Base-by-base conservation (phyloP, 345 rosid genomes). In the Boechera retrofracta region DNA sequence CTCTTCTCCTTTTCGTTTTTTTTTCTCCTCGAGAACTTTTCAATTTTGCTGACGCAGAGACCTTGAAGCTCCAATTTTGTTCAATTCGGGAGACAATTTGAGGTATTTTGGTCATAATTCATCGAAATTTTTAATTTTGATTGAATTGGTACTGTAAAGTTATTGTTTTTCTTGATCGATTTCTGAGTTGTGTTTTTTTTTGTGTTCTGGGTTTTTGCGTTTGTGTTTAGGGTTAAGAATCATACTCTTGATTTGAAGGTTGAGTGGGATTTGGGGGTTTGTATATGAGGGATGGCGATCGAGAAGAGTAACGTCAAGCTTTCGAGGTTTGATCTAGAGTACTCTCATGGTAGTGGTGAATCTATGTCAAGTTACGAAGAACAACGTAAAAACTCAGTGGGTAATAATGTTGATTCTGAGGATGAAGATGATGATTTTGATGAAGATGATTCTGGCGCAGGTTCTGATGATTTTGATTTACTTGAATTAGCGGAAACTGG, bases 391-490 rank as follows among this genome's bases (percentile, higher is more conserved):
- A 75, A 75, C 77, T 76, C 88, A 11, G 90, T 75, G 2, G 89
- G 79, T 69, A 87, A 76, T 69, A 89, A 82, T 69, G 86, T 83
- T 67, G 94, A 85, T 77, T 88, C 87, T 1, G 96, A 88, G 32
- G 79, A 69, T 38, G 82, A 79, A 8, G 81, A 88, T 67, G 92
- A 88, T 72, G 96, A 89, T 35, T 95, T 87, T 38, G 92, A 87
- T 73, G 98, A 92, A 69, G 96, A 89, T 2, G 98, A 95, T 86
- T 95, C 98, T 0, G 99, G 97, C 56, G 98, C 97, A 0, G 99
- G 99, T 54, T 95, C 99, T 1, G 98, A 95, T 72, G 98, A 95
- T 73, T 95, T 89, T 77, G 98, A 95, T 83, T 85, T 95, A 81
- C 84, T 95, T 76, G 98, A 95, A 77, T 77, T 95, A 51, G 96